Evolutionary conservation across 768 basidiomycete genomes (phyloP).

Genomic region (Lepiota brunneoincarnata): DNA sequence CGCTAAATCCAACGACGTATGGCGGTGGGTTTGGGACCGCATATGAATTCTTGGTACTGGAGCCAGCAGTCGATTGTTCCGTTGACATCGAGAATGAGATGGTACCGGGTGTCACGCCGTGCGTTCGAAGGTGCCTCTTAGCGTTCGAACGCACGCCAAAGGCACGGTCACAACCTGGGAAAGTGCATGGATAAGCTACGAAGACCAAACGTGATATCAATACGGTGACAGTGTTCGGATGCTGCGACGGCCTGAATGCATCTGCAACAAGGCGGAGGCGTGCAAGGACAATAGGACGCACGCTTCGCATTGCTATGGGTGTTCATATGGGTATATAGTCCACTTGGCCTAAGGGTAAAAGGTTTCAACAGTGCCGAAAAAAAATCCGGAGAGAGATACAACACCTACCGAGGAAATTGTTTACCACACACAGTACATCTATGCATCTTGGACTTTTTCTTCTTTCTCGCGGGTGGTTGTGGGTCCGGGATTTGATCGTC

Average conservation of each 20-base stretch:
- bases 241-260: not conserved
- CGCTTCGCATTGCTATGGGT: constrained; percentile 52
- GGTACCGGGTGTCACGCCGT: constrained; percentile 42
- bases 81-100: not conserved
- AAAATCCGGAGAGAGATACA: constrained; percentile 1
- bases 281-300: constrained; percentile 24
- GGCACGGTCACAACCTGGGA: constrained; percentile 57
- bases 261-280: not conserved
- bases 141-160: constrained; percentile 83
- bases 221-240: not conserved
- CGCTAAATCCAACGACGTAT: constrained; percentile 37
- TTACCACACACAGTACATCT: constrained; percentile 47
- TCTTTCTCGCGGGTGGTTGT: constrained; percentile 20
- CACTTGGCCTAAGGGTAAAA: constrained; percentile 41
- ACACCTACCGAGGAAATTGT: constrained; percentile 44
- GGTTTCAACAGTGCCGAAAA: not conserved
- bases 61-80: no score
- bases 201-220: not conserved
- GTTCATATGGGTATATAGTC: constrained; percentile 57
- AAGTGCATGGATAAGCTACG: constrained; percentile 51
- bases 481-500: not conserved
- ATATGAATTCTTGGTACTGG: no score
- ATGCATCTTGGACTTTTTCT: constrained; percentile 56
- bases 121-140: constrained; percentile 75
- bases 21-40: constrained; percentile 10